These are phyloP conservation scores for Pyrrhoderma noxium DNA, from an alignment of 1,284 basidiomycete species.

Conservation along the genomic window DNA sequence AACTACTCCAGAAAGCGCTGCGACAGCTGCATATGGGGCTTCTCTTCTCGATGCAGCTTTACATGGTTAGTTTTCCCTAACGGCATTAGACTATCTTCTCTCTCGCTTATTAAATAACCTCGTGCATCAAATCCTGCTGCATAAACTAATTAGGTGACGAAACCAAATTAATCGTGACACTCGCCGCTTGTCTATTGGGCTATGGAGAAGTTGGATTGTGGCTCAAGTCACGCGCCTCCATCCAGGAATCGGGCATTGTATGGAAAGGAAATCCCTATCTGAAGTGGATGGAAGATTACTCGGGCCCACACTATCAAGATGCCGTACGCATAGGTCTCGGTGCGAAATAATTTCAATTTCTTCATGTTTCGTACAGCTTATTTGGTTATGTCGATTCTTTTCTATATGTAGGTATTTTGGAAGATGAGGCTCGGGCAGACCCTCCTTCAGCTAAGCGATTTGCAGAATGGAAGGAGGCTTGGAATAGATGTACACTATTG, in stretches of 20 bases:
- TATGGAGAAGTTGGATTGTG: slow-evolving; percentile 93
- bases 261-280: slow-evolving; percentile 67
- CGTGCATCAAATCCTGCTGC: too few relatives aligned
- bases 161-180: slow-evolving; percentile 70
- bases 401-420: slow-evolving; percentile 46
- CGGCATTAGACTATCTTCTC: background rate
- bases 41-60: slow-evolving; percentile 76
- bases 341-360: slow-evolving; percentile 28
- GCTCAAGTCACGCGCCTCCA: slow-evolving; percentile 51
- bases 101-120: background rate
- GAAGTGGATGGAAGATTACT: slow-evolving; percentile 81
- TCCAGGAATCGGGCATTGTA: slow-evolving; percentile 43
- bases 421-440: slow-evolving; percentile 51
- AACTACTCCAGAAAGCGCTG: slow-evolving; percentile 53
- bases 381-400: background rate
- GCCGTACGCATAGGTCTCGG: slow-evolving; percentile 70
- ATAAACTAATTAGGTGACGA: slow-evolving; percentile 49
- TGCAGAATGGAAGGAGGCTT: slow-evolving; percentile 64
- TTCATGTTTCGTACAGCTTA: background rate
- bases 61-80: slow-evolving; percentile 38
- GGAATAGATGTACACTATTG: slow-evolving; percentile 71
- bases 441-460: slow-evolving; percentile 60
- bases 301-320: slow-evolving; percentile 59
- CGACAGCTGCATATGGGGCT: slow-evolving; percentile 81
- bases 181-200: slow-evolving; percentile 83